Base-by-base conservation (phyloP, 116 monocot species). In the Thalassia testudinum region DNA sequence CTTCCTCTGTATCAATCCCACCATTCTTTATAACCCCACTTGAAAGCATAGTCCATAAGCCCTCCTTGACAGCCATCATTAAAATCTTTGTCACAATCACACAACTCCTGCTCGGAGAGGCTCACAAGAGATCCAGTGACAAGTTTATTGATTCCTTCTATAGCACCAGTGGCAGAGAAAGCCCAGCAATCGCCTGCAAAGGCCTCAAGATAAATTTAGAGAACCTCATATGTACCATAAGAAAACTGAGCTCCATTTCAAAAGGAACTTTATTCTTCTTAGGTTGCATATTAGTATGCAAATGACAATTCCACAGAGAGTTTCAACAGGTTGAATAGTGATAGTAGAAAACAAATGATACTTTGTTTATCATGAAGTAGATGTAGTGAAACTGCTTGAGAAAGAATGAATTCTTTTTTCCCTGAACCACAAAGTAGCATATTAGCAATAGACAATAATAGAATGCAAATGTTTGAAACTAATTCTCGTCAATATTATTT, bases 91-190 rank as follows among this genome's bases (percentile, higher is more conserved):
- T 97, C 97, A 67, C 97, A 97, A 53, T 97, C 97, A 14, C 71
- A 58, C 50, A 97, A 61, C 62, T 97, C 97, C 68, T 97, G 89
- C 56, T 97, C 97, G 21, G 97, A 97, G 51, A 97, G 82, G 61
- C 97, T 97, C 22, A 85, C 63, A 26, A 97, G 79, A 68, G 77
- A 68, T 66, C 89, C 85, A 17, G 82, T 85, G 43, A 73, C 72
- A 51, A 97, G 82, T 52, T 97, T 72, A 58, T 97, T 97, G 79
- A 89, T 89, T 62, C 97, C 97, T 69, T 97, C 97, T 34, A 97
- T 85, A 53, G 97, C 97, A 53, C 97, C 97, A 37, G 89, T 97
- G 25, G 97, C 72, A 37, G 97, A 85, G 70, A 97, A 97, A 51
- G 90, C 79, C 97, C 97, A 91, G 59, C 93, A 93, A 49, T 80